A percentile compares a stretch with the other conserved stretches of the same genome.
Conservation (phyloP, 495 filamentous ascomycete genomes). For the Podospora pseudoanserina region DNA sequence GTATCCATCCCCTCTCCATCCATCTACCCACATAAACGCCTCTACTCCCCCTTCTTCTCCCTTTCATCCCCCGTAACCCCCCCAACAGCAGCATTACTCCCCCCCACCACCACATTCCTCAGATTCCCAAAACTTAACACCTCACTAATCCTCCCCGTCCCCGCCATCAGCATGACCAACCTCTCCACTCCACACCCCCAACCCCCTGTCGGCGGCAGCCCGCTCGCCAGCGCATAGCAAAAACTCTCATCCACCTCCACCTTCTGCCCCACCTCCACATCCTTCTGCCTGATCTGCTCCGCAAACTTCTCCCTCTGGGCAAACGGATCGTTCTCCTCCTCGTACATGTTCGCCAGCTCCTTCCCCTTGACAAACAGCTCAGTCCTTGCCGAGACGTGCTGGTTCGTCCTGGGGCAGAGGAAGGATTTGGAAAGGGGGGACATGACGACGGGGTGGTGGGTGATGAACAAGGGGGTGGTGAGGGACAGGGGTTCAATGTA, state of each 20-base stretch:
- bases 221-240: conserved; percentile 76
- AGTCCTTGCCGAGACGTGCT: conserved; percentile 67
- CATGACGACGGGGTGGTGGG: conserved; percentile 85
- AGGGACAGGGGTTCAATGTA: conserved; percentile 72
- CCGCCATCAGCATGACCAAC: conserved; percentile 82
- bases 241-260: conserved; percentile 73
- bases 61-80: not conserved
- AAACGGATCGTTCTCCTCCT: conserved; percentile 93
- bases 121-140: conserved; percentile 84
- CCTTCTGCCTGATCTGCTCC: conserved; percentile 38
- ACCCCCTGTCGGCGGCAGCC: conserved; percentile 87
- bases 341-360: conserved; percentile 92
- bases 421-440: conserved; percentile 91
- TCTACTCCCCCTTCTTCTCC: not conserved
- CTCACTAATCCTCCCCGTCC: conserved; percentile 70
- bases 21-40: not conserved
- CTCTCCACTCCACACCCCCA: conserved; percentile 95
- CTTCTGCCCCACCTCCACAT: conserved; percentile 11
- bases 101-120: conserved; percentile 55
- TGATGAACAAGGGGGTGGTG: conserved; percentile 76
- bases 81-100: conserved; percentile 1
- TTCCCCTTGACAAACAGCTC: conserved; percentile 80
- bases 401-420: conserved; percentile 55
- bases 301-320: conserved; percentile 81
- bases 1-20: not conserved